phyloP scores from a whole-genome alignment of 148 eudicot genomes.

The Euryodendron excelsum region DNA sequence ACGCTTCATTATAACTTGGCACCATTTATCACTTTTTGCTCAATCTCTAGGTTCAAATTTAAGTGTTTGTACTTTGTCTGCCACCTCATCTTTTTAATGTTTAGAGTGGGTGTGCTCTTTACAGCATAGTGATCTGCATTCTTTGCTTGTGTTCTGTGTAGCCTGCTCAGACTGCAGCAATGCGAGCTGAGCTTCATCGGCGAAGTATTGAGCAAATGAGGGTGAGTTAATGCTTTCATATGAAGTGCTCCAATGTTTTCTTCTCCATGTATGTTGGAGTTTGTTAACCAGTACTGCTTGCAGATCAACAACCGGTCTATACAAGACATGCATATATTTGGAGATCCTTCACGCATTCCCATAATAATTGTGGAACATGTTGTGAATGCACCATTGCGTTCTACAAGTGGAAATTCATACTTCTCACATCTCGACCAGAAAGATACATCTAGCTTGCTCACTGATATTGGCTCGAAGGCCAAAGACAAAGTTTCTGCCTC shows the following conservation, averaged over 20 bases:
- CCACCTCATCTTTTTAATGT: neutral
- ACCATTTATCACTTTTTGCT: neutral
- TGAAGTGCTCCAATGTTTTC: neutral
- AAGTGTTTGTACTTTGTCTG: neutral
- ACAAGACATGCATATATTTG: constrained; percentile 93
- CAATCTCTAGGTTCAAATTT: constrained; percentile 5
- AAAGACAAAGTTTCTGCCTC: constrained; percentile 37
- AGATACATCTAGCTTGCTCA: constrained; percentile 39
- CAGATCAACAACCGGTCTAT: constrained; percentile 90
- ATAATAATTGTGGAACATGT: constrained; percentile 85
- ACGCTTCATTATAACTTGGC: neutral
- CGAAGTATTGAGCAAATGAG: constrained; percentile 97
- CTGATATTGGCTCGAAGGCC: constrained; percentile 39
- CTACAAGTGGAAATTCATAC: constrained; percentile 70
- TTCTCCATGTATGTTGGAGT: constrained; percentile 13
- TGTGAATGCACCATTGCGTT: constrained; percentile 66
- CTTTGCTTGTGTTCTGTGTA: constrained; percentile 32
- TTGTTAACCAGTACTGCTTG: constrained; percentile 26
- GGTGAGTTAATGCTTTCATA: constrained; percentile 42
- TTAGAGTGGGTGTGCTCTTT: neutral
- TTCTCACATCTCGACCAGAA: constrained; percentile 43
- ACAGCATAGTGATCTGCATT: constrained; percentile 12
- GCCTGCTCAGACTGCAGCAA: constrained; percentile 89
- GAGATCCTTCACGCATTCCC: constrained; percentile 81
- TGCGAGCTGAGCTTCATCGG: constrained; percentile 94